Evolutionary conservation across 805 yeast species (phyloP).

Genomic region (Candida coquimbonensis): DNA sequence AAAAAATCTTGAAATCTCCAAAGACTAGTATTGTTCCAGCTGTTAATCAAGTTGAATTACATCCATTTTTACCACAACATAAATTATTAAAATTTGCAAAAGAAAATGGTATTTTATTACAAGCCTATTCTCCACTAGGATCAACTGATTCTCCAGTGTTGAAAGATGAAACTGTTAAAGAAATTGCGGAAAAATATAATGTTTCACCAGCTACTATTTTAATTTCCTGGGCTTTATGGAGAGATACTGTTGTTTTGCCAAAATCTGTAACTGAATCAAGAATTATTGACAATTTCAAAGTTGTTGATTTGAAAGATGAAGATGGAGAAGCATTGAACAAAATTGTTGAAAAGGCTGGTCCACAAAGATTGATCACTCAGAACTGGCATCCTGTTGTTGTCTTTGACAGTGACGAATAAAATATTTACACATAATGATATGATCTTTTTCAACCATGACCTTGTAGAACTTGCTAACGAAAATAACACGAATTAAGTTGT

Average conservation of each 20-base stretch:
- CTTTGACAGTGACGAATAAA: constrained; percentile 19
- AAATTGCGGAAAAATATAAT: constrained; percentile 38
- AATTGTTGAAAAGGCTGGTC: constrained; percentile 23
- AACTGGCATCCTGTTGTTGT: constrained; percentile 28
- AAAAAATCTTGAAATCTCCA: constrained; percentile 7
- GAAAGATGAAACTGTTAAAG: constrained; percentile 32
- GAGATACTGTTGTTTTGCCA: constrained; percentile 50
- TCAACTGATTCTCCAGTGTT: constrained; percentile 15
- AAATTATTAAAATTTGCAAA: constrained; percentile 11
- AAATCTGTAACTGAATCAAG: constrained; percentile 41
- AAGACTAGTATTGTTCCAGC: constrained; percentile 11
- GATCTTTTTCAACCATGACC: too few species aligned
- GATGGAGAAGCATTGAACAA: constrained; percentile 27
- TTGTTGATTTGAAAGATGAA: constrained; percentile 27
- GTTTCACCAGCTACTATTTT: constrained; percentile 42
- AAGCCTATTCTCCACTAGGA: constrained; percentile 18
- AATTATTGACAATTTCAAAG: constrained; percentile 30
- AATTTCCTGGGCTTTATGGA: constrained; percentile 53
- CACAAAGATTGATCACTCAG: constrained; percentile 23
- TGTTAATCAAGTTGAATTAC: constrained; percentile 15
- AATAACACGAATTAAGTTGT: too few species aligned
- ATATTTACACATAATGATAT: background rate
- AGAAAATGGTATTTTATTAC: constrained; percentile 12
- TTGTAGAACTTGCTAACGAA: too few species aligned
- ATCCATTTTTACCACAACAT: constrained; percentile 15